Conservation (phyloP, 2,329 filamentous ascomycete genomes). For the Aspergillus sp. region DNA sequence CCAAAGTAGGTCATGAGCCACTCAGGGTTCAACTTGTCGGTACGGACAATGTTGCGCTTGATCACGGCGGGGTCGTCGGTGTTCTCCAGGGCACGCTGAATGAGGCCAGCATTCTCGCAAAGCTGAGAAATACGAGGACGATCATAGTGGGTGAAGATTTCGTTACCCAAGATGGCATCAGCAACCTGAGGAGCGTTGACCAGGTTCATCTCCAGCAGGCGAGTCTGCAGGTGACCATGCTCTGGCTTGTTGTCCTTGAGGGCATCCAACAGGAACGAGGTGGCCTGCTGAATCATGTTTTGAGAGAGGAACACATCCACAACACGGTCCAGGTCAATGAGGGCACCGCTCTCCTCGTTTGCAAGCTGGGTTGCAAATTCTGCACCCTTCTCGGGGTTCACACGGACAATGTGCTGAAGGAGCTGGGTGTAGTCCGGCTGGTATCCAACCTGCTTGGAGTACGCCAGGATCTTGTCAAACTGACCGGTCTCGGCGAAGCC, state of each 20-base stretch:
- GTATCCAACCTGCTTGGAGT: constrained; percentile 80
- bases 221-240: constrained; percentile 89
- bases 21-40: constrained; percentile 83
- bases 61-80: constrained; percentile 87
- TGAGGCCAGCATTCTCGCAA: constrained; percentile 88
- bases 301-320: constrained; percentile 98
- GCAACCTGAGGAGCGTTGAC: constrained; percentile 96
- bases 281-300: constrained; percentile 95
- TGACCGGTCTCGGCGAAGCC: constrained; percentile 93
- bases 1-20: constrained; percentile 94
- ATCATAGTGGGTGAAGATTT: constrained; percentile 98
- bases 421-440: constrained; percentile 93
- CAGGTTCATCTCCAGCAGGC: constrained; percentile 96
- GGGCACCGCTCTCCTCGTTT: constrained; percentile 80
- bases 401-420: constrained; percentile 85
- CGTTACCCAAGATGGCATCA: constrained; percentile 94
- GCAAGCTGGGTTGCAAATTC: constrained; percentile 93
- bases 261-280: constrained; percentile 94
- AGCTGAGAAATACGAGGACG: constrained; percentile 82
- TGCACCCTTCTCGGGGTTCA: constrained; percentile 88
- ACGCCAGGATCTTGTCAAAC: constrained; percentile 94
- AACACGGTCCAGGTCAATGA: constrained; percentile 90
- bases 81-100: constrained; percentile 85
- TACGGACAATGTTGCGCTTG: constrained; percentile 83
- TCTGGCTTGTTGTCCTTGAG: constrained; percentile 93